Conservation (phyloP, 2,329 filamentous ascomycete genomes). For the Ophiostoma novo-ulmi region DNA sequence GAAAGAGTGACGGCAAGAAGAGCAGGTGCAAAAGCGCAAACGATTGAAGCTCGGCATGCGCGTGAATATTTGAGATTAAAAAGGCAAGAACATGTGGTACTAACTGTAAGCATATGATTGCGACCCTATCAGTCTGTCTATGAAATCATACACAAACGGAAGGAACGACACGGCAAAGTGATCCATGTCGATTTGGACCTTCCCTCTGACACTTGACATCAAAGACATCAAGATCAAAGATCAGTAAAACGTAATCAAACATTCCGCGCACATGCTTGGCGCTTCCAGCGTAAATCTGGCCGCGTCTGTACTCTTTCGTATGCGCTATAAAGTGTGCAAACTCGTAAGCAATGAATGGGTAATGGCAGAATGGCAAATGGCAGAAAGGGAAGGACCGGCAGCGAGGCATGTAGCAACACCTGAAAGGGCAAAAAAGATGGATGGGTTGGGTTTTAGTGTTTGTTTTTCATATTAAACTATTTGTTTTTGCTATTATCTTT, state of each 20-base stretch:
- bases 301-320: constrained; percentile 4
- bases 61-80: no score
- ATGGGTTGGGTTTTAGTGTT: not conserved
- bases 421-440: constrained; percentile 19
- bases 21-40: not conserved
- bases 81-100: not conserved
- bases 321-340: constrained; percentile 16
- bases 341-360: not conserved
- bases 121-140: not conserved
- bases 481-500: not conserved
- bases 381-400: constrained; percentile 13
- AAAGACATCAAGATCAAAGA: not conserved
- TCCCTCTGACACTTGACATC: not conserved
- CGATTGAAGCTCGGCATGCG: not conserved
- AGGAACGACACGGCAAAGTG: not conserved
- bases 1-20: not conserved
- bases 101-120: not conserved
- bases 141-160: not conserved
- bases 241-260: not conserved
- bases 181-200: not conserved
- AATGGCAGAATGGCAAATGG: not conserved
- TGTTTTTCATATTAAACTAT: not conserved
- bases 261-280: constrained; percentile 8
- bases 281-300: not conserved
- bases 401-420: constrained; percentile 18